Evolutionary conservation across 345 rosid species (phyloP).

Genomic region (Syzygium grande): DNA sequence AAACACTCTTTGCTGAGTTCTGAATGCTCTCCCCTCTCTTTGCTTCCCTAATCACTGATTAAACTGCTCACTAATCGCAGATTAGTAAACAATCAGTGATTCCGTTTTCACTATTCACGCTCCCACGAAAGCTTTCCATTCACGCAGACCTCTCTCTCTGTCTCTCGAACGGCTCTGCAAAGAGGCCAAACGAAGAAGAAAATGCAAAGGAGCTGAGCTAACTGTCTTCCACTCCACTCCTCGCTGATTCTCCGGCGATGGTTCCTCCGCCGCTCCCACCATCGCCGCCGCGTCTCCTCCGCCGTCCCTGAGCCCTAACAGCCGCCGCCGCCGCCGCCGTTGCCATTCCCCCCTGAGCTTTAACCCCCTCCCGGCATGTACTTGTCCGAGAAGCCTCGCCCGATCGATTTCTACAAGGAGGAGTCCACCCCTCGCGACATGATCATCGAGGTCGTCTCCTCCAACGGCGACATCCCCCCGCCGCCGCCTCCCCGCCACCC

Average conservation of each 20-base stretch:
- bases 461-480: constrained; percentile 52
- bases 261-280: background rate
- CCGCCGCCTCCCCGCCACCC: constrained; percentile 26
- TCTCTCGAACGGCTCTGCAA: background rate
- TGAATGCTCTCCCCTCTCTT: background rate
- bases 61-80: background rate
- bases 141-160: background rate
- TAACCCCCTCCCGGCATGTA: constrained; percentile 32
- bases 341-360: background rate
- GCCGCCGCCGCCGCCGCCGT: background rate
- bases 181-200: background rate
- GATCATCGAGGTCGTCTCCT: constrained; percentile 66
- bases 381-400: constrained; percentile 73
- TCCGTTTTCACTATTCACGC: background rate
- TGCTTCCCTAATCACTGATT: background rate
- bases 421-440: constrained; percentile 51
- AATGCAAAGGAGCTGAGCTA: background rate
- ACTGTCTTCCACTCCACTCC: background rate
- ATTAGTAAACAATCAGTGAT: background rate
- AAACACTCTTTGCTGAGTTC: background rate
- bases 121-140: background rate
- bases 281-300: constrained; percentile 13
- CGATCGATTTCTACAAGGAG: constrained; percentile 71
- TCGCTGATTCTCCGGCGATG: background rate
- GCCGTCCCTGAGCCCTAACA: background rate